Evolutionary conservation across 2,329 filamentous ascomycete genomes (phyloP), one percentile per base, ranked within the genome.

Genomic region (Penicillium sp.): DNA sequence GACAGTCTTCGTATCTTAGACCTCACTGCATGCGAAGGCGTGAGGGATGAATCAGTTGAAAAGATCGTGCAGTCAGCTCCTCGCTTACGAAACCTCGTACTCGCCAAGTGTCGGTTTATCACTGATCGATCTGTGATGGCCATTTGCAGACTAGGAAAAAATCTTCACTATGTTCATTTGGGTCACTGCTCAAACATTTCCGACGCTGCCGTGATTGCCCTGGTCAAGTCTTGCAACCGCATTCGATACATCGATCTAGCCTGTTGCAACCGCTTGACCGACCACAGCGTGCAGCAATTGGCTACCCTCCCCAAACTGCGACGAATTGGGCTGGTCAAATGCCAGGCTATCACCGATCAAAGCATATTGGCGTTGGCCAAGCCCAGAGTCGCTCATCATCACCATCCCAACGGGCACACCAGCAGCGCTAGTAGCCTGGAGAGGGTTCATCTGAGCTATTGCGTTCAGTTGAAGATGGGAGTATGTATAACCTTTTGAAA

Each of bases 161-260:
- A 97, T 66, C 78, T 99, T 50, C 94, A 99, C 73, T 97, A 96
- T 71, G 88, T 99, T 48, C 94, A 99, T 68, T 81, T 99, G 2
- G 94, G 94, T 9, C 94, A 99, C 72, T 99, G 94, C 73, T 85
- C 85, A 27, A 86, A 92, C 44, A 92, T 99, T 67, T 97, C 93
- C 0, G 94, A 99, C 68, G 82, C 86, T 34, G 92, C 91, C 1
- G 91, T 99, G 16, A 89, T 89, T 64, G 87, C 86, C 51, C 81
- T 99, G 31, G 91, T 97, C 38, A 87, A 88, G 62, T 81, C 80
- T 49, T 99, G 94, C 79, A 97, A 93, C 67, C 86, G 94, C 22
- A 97, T 99, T 62, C 85, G 94, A 51, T 99, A 99, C 71, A 99
- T 99, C 60, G 94, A 99, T 70, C 79, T 99, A 41, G 94, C 94